Evolutionary conservation across 2,329 filamentous ascomycete species (phyloP).

Genomic region (Trichophyton schoenleinii): DNA sequence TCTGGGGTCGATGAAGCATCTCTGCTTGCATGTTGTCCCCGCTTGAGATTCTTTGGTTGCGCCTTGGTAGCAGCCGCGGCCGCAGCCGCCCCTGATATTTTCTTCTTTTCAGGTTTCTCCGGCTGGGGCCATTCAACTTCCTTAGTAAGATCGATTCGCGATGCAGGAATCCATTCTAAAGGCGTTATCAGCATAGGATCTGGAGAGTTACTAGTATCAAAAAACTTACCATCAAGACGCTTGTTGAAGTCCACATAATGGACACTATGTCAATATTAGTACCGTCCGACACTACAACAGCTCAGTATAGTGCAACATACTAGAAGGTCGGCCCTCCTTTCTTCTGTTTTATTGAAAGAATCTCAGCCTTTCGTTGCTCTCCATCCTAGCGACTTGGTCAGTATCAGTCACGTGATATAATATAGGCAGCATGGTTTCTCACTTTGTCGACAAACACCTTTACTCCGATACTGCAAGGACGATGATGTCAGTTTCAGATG

Average conservation of each 20-base stretch:
- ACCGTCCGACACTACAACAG: slow-evolving; percentile 8
- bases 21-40: slow-evolving; percentile 35
- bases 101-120: slow-evolving; percentile 78
- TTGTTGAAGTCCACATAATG: slow-evolving; percentile 99
- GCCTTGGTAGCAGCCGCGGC: slow-evolving; percentile 40
- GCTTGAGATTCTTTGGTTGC: slow-evolving; percentile 49
- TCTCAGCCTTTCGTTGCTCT: slow-evolving; percentile 80
- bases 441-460: slow-evolving; percentile 61
- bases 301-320: slow-evolving; percentile 21
- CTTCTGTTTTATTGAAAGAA: slow-evolving; percentile 82
- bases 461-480: slow-evolving; percentile 44
- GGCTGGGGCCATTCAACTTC: slow-evolving; percentile 95
- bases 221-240: slow-evolving; percentile 44
- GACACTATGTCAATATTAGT: slow-evolving; percentile 39
- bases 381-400: slow-evolving; percentile 46
- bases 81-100: slow-evolving; percentile 49
- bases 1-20: slow-evolving; percentile 48
- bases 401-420: slow-evolving; percentile 13
- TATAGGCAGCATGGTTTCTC: slow-evolving; percentile 19
- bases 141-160: slow-evolving; percentile 70
- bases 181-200: slow-evolving; percentile 18
- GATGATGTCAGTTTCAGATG: background rate
- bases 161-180: slow-evolving; percentile 74
- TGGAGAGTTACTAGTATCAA: background rate
- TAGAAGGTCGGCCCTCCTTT: slow-evolving; percentile 85